phyloP scores from a whole-genome alignment of 257 asterid species.

The Handroanthus guayacan region DNA sequence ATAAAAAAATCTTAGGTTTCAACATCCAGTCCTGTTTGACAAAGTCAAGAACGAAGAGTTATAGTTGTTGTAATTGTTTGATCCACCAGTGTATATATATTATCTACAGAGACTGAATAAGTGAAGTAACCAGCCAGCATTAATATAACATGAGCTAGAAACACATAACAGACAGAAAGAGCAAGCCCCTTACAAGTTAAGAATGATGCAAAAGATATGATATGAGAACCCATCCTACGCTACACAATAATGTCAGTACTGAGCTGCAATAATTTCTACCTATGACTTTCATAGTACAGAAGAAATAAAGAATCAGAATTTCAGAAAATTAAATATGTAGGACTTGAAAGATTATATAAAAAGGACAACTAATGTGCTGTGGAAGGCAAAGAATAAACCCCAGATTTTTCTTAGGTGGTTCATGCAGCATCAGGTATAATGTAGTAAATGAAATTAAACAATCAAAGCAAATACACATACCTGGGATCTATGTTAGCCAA shows the following conservation, averaged over 20 bases:
- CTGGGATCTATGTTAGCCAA: conserved; percentile 88
- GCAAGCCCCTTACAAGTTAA: neutral
- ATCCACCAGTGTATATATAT: neutral
- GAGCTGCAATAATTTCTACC: conserved; percentile 18
- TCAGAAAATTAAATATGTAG: neutral
- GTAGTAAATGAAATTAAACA: conserved; percentile 17
- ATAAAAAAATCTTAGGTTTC: neutral
- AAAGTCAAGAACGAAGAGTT: neutral
- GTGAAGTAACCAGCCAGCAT: neutral
- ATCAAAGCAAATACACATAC: conserved; percentile 52
- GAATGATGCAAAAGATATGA: conserved; percentile 25
- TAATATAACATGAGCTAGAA: neutral
- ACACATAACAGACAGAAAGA: conserved; percentile 2
- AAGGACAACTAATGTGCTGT: neutral
- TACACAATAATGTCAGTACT: neutral
- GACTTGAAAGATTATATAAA: conserved; percentile 13
- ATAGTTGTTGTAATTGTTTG: neutral
- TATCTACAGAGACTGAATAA: neutral
- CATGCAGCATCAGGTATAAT: conserved; percentile 23
- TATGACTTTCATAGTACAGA: neutral
- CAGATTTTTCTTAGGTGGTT: conserved; percentile 12
- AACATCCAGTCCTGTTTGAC: conserved; percentile 1
- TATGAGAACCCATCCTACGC: conserved; percentile 1
- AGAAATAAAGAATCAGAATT: conserved; percentile 12
- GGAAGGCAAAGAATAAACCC: neutral